Evolutionary conservation across 768 basidiomycete species (phyloP).

Genomic region (Inosperma sp.): DNA sequence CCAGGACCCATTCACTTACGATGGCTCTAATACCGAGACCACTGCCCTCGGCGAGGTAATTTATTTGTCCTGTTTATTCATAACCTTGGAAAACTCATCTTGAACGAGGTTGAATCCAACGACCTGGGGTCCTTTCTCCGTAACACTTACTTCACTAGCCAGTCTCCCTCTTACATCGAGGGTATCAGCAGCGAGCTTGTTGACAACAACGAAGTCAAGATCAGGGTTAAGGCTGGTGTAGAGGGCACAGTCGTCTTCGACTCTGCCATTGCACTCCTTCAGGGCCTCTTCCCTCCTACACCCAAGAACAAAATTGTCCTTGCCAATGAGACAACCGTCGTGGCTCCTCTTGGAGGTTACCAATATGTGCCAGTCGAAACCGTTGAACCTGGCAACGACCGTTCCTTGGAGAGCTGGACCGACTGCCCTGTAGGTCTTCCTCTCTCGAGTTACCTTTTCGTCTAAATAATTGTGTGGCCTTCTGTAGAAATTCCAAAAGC

Average conservation of each 20-base stretch:
- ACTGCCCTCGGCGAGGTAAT: constrained; percentile 73
- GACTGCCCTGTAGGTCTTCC: constrained; percentile 42
- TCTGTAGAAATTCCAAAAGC: constrained; percentile 57
- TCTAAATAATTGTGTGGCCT: background rate
- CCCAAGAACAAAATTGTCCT: constrained; percentile 65
- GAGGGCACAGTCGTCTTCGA: constrained; percentile 87
- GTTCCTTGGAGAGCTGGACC: constrained; percentile 79
- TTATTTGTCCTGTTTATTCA: constrained; percentile 10
- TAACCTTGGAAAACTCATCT: constrained; percentile 2
- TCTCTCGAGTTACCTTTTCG: background rate
- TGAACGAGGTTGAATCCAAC: constrained; percentile 57
- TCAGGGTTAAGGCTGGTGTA: constrained; percentile 77
- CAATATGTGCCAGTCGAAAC: constrained; percentile 90
- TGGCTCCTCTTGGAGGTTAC: constrained; percentile 75
- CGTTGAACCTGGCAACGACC: constrained; percentile 79
- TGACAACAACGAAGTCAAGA: constrained; percentile 66
- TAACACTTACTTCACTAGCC: constrained; percentile 57
- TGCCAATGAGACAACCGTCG: constrained; percentile 69
- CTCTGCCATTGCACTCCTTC: constrained; percentile 77
- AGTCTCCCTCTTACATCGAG: constrained; percentile 65
- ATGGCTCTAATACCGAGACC: constrained; percentile 57
- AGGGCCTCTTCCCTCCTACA: constrained; percentile 84
- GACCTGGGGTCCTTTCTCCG: constrained; percentile 60
- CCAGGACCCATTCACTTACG: constrained; percentile 69
- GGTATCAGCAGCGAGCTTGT: constrained; percentile 65